Evolutionary conservation across 2,329 filamentous ascomycete genomes (phyloP).

Genomic region (Coleophoma eucalyptorum): DNA sequence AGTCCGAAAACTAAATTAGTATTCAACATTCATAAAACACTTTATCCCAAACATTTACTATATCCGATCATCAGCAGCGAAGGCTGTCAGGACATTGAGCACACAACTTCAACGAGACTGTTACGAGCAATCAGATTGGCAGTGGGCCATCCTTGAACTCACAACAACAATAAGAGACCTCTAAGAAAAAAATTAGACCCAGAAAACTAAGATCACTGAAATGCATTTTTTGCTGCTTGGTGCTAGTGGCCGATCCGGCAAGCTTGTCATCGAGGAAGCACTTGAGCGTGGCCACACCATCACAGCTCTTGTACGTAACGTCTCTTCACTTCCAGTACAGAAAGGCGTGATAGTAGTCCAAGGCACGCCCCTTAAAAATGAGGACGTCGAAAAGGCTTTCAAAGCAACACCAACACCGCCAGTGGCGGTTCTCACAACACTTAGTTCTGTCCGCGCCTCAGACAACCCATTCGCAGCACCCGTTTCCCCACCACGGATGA

Average conservation of each 20-base stretch:
- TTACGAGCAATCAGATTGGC: too few relatives aligned
- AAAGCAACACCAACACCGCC: conserved; percentile 13
- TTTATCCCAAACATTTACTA: too few relatives aligned
- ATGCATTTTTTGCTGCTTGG: conserved; percentile 43
- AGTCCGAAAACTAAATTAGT: too few relatives aligned
- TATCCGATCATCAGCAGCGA: too few relatives aligned
- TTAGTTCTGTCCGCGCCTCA: conserved; percentile 40
- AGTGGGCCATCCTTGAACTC: too few relatives aligned
- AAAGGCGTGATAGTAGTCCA: conserved; percentile 33
- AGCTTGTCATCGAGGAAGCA: conserved; percentile 35
- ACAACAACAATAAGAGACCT: too few relatives aligned
- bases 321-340: conserved; percentile 25
- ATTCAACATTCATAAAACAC: too few relatives aligned
- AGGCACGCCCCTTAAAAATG: conserved; percentile 31
- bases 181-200: too few relatives aligned
- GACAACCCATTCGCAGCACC: conserved; percentile 44
- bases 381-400: conserved; percentile 34
- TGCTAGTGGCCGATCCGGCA: conserved; percentile 42
- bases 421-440: conserved; percentile 42
- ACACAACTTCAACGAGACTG: too few relatives aligned
- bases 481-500: conserved; percentile 38
- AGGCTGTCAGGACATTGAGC: too few relatives aligned
- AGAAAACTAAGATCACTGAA: too few relatives aligned
- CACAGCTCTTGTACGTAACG: conserved; percentile 40
- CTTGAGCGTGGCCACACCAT: conserved; percentile 37